Evolutionary conservation across 768 basidiomycete genomes (phyloP).

Genomic region (Guyanaporus albipodus): DNA sequence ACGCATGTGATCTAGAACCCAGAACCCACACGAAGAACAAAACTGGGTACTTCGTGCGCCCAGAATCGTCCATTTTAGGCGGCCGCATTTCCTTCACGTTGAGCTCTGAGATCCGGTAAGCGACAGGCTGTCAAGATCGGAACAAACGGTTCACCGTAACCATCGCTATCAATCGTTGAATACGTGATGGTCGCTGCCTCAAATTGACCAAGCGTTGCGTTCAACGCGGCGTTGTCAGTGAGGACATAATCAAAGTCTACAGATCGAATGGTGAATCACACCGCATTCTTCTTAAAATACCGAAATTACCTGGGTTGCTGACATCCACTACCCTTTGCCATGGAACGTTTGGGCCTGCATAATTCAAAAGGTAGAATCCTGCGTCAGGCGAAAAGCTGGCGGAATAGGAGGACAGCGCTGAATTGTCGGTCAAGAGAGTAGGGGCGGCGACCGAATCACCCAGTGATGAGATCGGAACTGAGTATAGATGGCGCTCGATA

Average conservation of each 20-base stretch:
- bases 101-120: slow-evolving; percentile 51
- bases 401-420: slow-evolving; percentile 53
- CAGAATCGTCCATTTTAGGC: slow-evolving; percentile 88
- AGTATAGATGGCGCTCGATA: slow-evolving; percentile 79
- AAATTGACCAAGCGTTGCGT: slow-evolving; percentile 60
- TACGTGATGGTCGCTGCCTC: slow-evolving; percentile 66
- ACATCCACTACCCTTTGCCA: slow-evolving; percentile 78
- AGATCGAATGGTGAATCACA: slow-evolving; percentile 1
- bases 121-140: slow-evolving; percentile 14
- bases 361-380: slow-evolving; percentile 78
- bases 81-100: slow-evolving; percentile 92
- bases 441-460: slow-evolving; percentile 35
- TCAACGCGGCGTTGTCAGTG: slow-evolving; percentile 65
- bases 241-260: slow-evolving; percentile 63
- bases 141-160: slow-evolving; percentile 53
- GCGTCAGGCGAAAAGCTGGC: slow-evolving; percentile 80
- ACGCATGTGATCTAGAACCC: neutral
- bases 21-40: slow-evolving; percentile 72
- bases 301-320: slow-evolving; percentile 40
- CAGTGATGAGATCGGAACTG: slow-evolving; percentile 62
- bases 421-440: slow-evolving; percentile 49
- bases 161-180: slow-evolving; percentile 75
- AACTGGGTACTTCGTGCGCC: slow-evolving; percentile 94
- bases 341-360: slow-evolving; percentile 78
- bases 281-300: neutral